These are phyloP conservation scores for Trichosporon coremiiforme DNA, from an alignment of 1,284 basidiomycete genomes.

Conservation along the genomic window DNA sequence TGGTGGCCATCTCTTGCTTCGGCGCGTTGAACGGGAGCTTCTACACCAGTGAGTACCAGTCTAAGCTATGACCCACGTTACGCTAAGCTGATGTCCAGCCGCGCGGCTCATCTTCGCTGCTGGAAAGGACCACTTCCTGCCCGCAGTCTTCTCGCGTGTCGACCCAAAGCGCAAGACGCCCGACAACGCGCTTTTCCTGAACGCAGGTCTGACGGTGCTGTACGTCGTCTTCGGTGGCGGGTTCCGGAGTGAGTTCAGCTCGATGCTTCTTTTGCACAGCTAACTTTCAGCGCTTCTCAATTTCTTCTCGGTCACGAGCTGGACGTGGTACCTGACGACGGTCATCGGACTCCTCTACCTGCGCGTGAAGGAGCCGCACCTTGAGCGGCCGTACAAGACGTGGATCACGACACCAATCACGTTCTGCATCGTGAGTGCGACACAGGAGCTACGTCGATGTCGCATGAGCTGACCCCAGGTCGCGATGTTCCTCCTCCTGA, in stretches of 20 bases:
- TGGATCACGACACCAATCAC: constrained; percentile 87
- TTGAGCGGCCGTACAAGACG: constrained; percentile 87
- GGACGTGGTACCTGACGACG: constrained; percentile 89
- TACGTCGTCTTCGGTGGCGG: constrained; percentile 85
- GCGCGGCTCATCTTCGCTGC: constrained; percentile 85
- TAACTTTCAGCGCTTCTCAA: constrained; percentile 65
- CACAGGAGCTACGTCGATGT: too few relatives aligned
- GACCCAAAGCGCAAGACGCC: constrained; percentile 76
- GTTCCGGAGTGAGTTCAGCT: constrained; percentile 64
- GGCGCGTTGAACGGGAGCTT: constrained; percentile 85
- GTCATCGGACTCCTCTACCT: constrained; percentile 86
- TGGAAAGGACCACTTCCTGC: constrained; percentile 83
- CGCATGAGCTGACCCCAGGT: constrained; percentile 60
- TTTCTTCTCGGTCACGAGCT: constrained; percentile 64
- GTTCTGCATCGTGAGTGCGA: constrained; percentile 74
- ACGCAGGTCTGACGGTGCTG: constrained; percentile 69
- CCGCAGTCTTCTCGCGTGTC: constrained; percentile 73
- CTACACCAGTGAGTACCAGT: constrained; percentile 64
- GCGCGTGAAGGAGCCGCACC: constrained; percentile 83
- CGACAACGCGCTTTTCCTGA: constrained; percentile 77
- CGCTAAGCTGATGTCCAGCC: constrained; percentile 36
- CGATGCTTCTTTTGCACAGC: not conserved
- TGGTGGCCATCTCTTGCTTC: constrained; percentile 93
- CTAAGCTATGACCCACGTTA: too few relatives aligned
- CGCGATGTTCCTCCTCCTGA: constrained; percentile 86